Evolutionary conservation across 129 eudicot species (phyloP), one percentile per base, ranked within the genome.

Genomic region (Daucus carota): DNA sequence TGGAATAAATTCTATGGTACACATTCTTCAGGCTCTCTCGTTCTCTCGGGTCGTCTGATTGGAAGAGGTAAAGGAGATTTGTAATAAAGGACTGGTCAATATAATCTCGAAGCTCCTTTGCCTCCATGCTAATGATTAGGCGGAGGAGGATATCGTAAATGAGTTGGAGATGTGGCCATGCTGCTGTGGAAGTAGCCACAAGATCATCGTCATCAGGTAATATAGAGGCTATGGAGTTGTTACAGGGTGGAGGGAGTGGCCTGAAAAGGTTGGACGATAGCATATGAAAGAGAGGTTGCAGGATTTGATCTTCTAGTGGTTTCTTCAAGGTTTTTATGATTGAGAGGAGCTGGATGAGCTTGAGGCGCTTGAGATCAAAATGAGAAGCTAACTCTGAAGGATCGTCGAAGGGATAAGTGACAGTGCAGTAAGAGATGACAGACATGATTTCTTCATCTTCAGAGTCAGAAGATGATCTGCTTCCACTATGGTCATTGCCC

Each of bases 31-130:
- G 75, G 78, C 87, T 84, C 47, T 88, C 93, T 9, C 97, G 82
- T 38, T 91, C 97, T 33, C 97, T 85, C 6, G 84, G 90, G 59
- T 88, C 93, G 8, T 83, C 88, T 4, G 97, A 91, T 70, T 78
- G 84, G 76, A 91, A 91, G 26, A 86, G 91, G 24, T 82, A 48
- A 16, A 91, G 93, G 72, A 91, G 83, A 71, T 75, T 88, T 18
- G 78, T 81, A 40, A 91, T 76, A 80, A 91, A 91, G 36, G 75
- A 71, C 4, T 76, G 84, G 33, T 80, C 73, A 38, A 91, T 76
- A 72, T 81, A 81, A 7, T 74, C 79, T 1, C 62, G 69, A 48
- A 83, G 86, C 17, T 75, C 28, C 32, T 59, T 79, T 3, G 82
- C 75, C 34, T 82, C 88, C 6, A 70, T 32, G 79, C 75, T 83